Evolutionary conservation across 1,284 basidiomycete species (phyloP).

Genomic region (Tetrapyrgos nigripes): DNA sequence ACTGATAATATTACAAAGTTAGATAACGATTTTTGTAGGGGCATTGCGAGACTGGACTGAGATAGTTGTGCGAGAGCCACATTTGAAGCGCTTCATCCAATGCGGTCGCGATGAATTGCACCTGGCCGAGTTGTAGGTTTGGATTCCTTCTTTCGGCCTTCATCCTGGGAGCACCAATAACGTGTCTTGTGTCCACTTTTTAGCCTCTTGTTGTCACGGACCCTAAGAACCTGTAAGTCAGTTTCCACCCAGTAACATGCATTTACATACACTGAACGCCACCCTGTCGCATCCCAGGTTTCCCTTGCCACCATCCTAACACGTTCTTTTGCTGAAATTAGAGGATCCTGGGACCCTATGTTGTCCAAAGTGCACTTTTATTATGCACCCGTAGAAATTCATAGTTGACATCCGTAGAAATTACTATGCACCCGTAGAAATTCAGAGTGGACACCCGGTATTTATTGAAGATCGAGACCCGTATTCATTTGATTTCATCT

Average conservation of each 20-base stretch:
- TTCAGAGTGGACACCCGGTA: too few species aligned
- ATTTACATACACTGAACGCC: slow-evolving; percentile 25
- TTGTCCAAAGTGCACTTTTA: too few species aligned
- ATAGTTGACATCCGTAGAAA: too few species aligned
- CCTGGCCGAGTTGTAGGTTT: not conserved
- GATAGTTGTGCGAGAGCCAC: not conserved
- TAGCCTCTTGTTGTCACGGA: not conserved
- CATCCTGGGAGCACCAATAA: slow-evolving; percentile 10
- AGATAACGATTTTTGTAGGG: too few species aligned
- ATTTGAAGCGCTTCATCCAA: slow-evolving; percentile 18
- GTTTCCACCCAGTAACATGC: too few species aligned
- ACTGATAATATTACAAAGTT: too few species aligned
- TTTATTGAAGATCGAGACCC: too few species aligned
- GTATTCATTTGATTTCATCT: too few species aligned
- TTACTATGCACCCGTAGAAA: too few species aligned
- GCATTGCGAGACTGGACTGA: too few species aligned
- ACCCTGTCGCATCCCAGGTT: slow-evolving; percentile 27
- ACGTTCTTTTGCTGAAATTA: slow-evolving; percentile 18
- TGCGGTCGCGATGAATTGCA: slow-evolving; percentile 3
- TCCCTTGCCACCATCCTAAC: slow-evolving; percentile 22
- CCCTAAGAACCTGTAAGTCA: not conserved
- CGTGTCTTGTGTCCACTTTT: slow-evolving; percentile 6
- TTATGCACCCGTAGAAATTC: too few species aligned
- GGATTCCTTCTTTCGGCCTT: not conserved
- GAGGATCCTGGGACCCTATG: too few species aligned